Base-by-base conservation (phyloP, 1,139 yeast genomes). In the Yamadazyma buinensis region DNA sequence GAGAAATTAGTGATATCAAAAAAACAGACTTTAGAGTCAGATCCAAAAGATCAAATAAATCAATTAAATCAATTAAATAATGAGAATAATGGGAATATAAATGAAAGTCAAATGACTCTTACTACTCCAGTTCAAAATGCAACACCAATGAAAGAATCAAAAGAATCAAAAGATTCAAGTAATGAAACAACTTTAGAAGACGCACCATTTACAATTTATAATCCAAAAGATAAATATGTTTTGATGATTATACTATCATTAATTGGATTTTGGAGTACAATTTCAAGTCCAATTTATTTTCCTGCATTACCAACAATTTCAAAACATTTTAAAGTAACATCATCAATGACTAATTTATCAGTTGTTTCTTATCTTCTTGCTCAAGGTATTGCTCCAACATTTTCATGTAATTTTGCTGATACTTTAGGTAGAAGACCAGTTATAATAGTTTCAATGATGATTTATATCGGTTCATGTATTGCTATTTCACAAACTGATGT, bases 251-350 rank as follows among this genome's bases (percentile, higher is more conserved):
- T 61, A 5, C 43, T 66, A 19, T 51, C 67, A 6, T 26, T 55
- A 25, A 52, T 59, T 18, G 72, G 72, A 4, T 55, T 62, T 37
- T 65, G 71, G 69, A 61, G 68, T 37, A 51, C 70, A 2, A 48
- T 59, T 2, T 60, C 70, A 3, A 57, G 63, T 46, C 65, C 72
- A 11, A 64, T 65, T 11, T 66, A 60, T 46, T 65, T 65, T 37
- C 72, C 72, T 1, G 72, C 70, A 0, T 43, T 66, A 11, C 71
- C 72, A 1, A 54, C 62, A 3, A 48, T 66, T n/a, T 46, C 59
- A 1, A 17, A 26, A 12, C 42, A 57, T 15, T 66, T 65, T 37
- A 30, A 54, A 14, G 50, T 57, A 1, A 38, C 61, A 2, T 41
- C 40, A 3, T 48, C 61, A 3, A 37, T 52, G 4, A 54, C 59